phyloP scores from a whole-genome alignment of 441 rosid genomes.

The Geranium incanum region DNA sequence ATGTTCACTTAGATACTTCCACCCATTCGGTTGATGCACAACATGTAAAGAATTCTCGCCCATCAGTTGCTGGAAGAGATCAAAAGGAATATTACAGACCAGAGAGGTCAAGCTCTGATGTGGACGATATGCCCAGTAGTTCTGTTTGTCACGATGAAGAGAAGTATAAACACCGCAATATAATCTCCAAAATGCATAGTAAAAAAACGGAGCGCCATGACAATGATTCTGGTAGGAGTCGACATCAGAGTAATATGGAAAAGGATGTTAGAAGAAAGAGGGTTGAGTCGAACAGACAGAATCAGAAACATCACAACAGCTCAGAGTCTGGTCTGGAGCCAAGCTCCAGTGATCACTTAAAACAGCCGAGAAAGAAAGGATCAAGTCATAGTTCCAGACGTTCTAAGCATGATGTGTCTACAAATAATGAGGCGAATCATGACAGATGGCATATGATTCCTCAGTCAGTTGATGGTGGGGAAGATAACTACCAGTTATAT shows the following conservation, averaged over 20 bases:
- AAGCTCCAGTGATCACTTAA: constrained; percentile 16
- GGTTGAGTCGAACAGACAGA: constrained; percentile 18
- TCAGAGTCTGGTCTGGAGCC: constrained; percentile 21
- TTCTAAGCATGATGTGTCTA: constrained; percentile 23
- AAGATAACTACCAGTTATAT: constrained; percentile 20
- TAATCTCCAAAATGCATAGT: constrained; percentile 23
- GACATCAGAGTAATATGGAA: constrained; percentile 20
- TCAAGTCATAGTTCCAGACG: constrained; percentile 26
- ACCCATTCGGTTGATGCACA: constrained; percentile 17
- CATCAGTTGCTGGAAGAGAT: constrained; percentile 19
- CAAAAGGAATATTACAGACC: constrained; percentile 15
- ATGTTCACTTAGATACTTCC: constrained; percentile 16
- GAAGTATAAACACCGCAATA: constrained; percentile 21
- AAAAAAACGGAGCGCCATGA: constrained; percentile 21
- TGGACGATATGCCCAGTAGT: constrained; percentile 32
- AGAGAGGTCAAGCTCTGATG: constrained; percentile 36
- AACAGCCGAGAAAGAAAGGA: constrained; percentile 18
- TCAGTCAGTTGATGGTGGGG: constrained; percentile 26
- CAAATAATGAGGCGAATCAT: constrained; percentile 20
- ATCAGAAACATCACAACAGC: constrained; percentile 21
- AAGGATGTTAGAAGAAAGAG: constrained; percentile 26
- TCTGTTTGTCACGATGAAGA: constrained; percentile 24
- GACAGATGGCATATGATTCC: constrained; percentile 43
- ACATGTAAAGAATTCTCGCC: constrained; percentile 18
- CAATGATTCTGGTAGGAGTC: constrained; percentile 30